phyloP scores from a whole-genome alignment of 257 asterid genomes.

The Cordia subcordata region DNA sequence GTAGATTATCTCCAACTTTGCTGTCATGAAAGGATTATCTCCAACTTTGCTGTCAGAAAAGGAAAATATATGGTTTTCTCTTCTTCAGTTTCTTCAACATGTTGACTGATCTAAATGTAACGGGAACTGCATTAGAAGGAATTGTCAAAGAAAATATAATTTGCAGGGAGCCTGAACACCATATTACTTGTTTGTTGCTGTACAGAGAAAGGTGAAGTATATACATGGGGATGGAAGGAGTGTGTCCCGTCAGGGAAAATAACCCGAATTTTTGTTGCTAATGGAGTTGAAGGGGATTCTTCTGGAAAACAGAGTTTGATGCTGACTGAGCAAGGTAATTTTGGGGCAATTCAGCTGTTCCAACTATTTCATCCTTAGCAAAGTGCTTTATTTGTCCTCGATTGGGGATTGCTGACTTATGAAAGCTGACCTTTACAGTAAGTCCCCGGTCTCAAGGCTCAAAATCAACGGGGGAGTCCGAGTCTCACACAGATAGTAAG shows the following conservation, averaged over 20 bases:
- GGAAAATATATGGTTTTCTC: too few species aligned
- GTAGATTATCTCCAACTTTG: too few species aligned
- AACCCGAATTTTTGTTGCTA: constrained; percentile 25
- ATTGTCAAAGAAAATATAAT: too few species aligned
- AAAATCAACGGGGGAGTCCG: constrained; percentile 27
- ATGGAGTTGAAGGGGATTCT: constrained; percentile 35
- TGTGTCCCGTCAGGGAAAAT: constrained; percentile 66
- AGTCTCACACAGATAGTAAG: constrained; percentile 35
- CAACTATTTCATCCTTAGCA: background rate
- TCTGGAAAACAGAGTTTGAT: constrained; percentile 32
- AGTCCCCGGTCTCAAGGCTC: constrained; percentile 36
- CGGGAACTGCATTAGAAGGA: too few species aligned
- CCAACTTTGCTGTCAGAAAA: too few species aligned
- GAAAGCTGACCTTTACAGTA: constrained; percentile 22
- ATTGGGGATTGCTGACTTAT: constrained; percentile 10
- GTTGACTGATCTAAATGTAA: too few species aligned
- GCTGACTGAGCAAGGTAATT: constrained; percentile 46
- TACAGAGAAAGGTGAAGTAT: constrained; percentile 54
- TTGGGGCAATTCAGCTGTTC: background rate
- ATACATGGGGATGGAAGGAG: constrained; percentile 88
- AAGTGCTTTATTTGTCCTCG: background rate
- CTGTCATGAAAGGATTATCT: too few species aligned
- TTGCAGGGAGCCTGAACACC: too few species aligned
- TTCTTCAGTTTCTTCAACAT: too few species aligned
- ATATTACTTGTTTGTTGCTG: constrained; percentile 1